Evolutionary conservation across 192 early-diverging fungal genomes (phyloP).

Genomic region (Kappamyces sp.): DNA sequence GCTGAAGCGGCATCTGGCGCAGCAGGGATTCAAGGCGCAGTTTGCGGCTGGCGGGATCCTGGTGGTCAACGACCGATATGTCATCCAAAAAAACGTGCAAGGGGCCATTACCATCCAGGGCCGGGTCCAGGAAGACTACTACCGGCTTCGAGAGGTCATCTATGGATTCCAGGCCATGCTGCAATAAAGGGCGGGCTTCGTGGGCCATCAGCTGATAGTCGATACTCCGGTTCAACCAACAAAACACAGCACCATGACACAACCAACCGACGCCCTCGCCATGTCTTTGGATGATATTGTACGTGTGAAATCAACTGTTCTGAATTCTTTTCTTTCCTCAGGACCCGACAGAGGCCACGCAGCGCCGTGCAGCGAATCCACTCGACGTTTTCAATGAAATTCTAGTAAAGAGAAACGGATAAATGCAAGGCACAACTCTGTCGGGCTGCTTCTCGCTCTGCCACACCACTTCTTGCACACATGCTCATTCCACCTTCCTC

Average conservation of each 20-base stretch:
- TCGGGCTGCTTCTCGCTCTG: not conserved
- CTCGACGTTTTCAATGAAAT: conserved; percentile 1
- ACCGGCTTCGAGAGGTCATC: conserved; percentile 58
- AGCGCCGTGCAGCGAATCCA: conserved; percentile 7
- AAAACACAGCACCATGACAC: no score
- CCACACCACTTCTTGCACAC: conserved; percentile 11
- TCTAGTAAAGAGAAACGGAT: conserved; percentile 20
- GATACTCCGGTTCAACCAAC: no score
- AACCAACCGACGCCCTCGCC: conserved; percentile 12
- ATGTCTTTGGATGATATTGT: conserved; percentile 37
- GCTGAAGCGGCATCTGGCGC: conserved; percentile 63
- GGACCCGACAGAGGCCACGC: not conserved
- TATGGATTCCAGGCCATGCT: conserved; percentile 71
- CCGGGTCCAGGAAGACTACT: conserved; percentile 60
- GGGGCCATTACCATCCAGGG: conserved; percentile 55
- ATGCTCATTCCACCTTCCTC: no score
- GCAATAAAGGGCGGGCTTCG: conserved; percentile 29
- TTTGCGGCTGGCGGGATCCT: conserved; percentile 80
- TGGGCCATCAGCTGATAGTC: not conserved
- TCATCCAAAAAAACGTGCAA: conserved; percentile 36
- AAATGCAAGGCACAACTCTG: conserved; percentile 15
- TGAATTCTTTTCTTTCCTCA: conserved; percentile 1
- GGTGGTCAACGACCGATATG: conserved; percentile 62
- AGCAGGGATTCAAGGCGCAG: conserved; percentile 69
- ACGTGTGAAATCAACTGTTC: conserved; percentile 15